Conservation (phyloP, 139 green algal species). For the Gonium pectorale region DNA sequence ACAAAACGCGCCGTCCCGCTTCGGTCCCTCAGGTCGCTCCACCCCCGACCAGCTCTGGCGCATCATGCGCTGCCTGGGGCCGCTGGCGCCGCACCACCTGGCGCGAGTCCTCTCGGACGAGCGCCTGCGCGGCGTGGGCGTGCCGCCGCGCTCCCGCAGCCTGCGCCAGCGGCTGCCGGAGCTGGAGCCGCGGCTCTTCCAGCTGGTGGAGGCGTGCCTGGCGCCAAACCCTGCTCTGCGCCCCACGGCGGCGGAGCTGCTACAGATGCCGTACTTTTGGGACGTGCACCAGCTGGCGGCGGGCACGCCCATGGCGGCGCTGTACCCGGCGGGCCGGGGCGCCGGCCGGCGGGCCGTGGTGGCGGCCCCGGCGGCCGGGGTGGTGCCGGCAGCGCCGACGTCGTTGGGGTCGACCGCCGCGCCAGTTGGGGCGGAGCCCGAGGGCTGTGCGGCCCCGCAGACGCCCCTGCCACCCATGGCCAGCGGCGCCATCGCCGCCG, state of each 20-base stretch:
- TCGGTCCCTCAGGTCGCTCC: conserved; percentile 1
- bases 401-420: too few species aligned
- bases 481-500: too few species aligned
- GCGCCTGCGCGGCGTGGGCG: not conserved
- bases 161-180: conserved; percentile 11
- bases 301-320: not conserved
- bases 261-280: conserved; percentile 37
- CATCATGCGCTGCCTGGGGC: conserved; percentile 68
- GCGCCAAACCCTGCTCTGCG: not conserved
- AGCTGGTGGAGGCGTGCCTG: conserved; percentile 18
- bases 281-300: not conserved
- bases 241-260: not conserved
- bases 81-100: conserved; percentile 54
- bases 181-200: not conserved
- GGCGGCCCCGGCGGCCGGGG: too few species aligned
- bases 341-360: too few species aligned
- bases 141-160: not conserved
- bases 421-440: too few species aligned
- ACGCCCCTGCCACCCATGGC: too few species aligned
- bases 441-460: too few species aligned
- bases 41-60: conserved; percentile 84
- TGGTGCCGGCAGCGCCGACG: too few species aligned
- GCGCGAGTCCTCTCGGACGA: conserved; percentile 40
- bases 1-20: not conserved
- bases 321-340: too few species aligned